Evolutionary conservation across 345 rosid species (phyloP).

Genomic region (Lepidium sativum): DNA sequence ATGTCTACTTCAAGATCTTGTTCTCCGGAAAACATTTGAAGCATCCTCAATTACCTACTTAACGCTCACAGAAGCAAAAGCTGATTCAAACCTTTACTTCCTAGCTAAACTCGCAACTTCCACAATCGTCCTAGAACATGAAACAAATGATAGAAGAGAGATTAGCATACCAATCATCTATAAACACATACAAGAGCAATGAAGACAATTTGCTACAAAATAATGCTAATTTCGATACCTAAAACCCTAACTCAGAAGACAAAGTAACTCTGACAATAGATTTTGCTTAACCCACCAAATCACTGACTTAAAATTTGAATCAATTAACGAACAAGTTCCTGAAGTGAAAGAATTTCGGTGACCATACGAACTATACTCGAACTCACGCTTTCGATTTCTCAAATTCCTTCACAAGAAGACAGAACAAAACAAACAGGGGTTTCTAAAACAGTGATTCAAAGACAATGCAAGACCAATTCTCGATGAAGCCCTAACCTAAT

Average conservation of each 20-base stretch:
- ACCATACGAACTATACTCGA: neutral
- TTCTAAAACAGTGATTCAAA: neutral
- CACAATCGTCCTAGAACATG: neutral
- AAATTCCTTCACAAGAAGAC: neutral
- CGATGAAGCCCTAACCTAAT: neutral
- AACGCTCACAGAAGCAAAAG: neutral
- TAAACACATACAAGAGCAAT: neutral
- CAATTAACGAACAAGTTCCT: neutral
- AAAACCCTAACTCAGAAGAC: neutral
- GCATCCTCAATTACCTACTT: conserved; percentile 25
- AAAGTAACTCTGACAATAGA: neutral
- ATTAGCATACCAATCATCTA: neutral
- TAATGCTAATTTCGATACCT: neutral
- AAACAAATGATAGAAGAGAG: neutral
- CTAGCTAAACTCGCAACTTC: neutral
- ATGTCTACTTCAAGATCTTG: conserved; percentile 47
- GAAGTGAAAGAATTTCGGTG: neutral
- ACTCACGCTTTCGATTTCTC: neutral
- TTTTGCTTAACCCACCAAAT: neutral
- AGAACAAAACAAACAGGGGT: neutral
- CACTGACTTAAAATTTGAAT: neutral
- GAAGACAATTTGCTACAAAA: neutral
- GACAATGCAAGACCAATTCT: neutral
- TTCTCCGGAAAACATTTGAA: conserved; percentile 19
- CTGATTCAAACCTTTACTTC: neutral